These are phyloP conservation scores for Salix arbutifolia DNA, from an alignment of 345 rosid species.

Conservation along the genomic window DNA sequence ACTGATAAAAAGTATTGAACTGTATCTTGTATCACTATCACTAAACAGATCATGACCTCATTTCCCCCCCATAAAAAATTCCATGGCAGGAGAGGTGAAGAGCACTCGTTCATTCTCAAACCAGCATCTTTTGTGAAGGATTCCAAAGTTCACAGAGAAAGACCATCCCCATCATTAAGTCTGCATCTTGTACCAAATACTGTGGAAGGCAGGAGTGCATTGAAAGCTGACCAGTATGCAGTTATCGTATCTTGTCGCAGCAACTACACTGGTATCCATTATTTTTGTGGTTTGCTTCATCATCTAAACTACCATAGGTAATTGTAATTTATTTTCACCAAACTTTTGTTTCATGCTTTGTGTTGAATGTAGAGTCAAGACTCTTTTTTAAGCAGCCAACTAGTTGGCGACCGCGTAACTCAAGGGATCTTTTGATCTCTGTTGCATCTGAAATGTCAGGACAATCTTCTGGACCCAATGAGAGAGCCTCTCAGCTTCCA, in stretches of 20 bases:
- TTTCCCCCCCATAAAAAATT: background rate
- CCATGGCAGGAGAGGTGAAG: conserved; percentile 87
- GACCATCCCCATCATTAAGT: conserved; percentile 38
- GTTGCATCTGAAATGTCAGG: conserved; percentile 77
- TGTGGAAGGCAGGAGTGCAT: conserved; percentile 45
- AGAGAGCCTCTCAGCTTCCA: conserved; percentile 70
- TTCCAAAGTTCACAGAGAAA: conserved; percentile 47
- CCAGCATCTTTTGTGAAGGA: conserved; percentile 61
- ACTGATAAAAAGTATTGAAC: background rate
- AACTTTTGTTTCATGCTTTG: conserved; percentile 10
- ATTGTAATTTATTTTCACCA: conserved; percentile 1
- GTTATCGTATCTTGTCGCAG: conserved; percentile 87
- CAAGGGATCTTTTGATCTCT: conserved; percentile 89
- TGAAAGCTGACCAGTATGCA: conserved; percentile 58
- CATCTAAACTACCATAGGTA: conserved; percentile 8
- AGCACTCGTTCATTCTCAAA: conserved; percentile 90
- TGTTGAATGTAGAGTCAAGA: conserved; percentile 59
- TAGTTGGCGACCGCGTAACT: conserved; percentile 72
- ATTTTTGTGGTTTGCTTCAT: conserved; percentile 17
- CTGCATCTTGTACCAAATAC: conserved; percentile 43
- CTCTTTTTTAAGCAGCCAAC: conserved; percentile 86
- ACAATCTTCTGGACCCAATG: conserved; percentile 56
- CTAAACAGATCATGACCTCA: too few species aligned
- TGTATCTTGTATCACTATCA: background rate
- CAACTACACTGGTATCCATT: conserved; percentile 69